A percentile compares a stretch with the other conserved stretches of the same genome.
Evolutionary conservation across 2,329 filamentous ascomycete genomes (phyloP).

Genomic region (Tolypocladium tropicale): DNA sequence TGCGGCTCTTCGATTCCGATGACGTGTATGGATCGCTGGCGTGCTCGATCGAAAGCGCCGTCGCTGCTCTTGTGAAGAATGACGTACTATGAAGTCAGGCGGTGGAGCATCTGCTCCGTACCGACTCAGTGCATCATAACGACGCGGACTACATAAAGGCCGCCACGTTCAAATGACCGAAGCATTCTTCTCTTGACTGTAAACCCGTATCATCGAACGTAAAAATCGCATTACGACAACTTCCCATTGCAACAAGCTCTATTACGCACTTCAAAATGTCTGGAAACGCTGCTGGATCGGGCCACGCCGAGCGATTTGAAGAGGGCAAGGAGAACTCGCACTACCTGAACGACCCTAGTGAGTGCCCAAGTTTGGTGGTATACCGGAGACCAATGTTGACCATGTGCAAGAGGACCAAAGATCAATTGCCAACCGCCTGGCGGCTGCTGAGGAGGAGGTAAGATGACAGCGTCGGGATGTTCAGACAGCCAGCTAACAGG

Average conservation of each 20-base stretch:
- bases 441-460: conserved; percentile 42
- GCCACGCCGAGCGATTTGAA: conserved; percentile 50
- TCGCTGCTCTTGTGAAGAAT: conserved; percentile 6
- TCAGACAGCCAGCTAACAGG: conserved; percentile 4
- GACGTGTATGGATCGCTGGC: not conserved
- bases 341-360: conserved; percentile 61
- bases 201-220: too few relatives aligned
- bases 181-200: too few relatives aligned
- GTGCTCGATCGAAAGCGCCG: not conserved
- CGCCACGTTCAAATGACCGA: not conserved
- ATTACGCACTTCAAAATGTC: conserved; percentile 24
- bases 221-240: too few relatives aligned
- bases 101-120: conserved; percentile 12
- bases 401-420: conserved; percentile 51
- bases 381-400: not conserved
- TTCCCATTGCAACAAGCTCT: too few relatives aligned
- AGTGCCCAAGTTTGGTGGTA: conserved; percentile 8
- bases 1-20: not conserved
- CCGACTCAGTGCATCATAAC: not conserved
- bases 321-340: conserved; percentile 66
- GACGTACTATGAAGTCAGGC: conserved; percentile 19
- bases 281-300: conserved; percentile 46
- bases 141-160: conserved; percentile 3
- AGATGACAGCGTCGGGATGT: conserved; percentile 4
- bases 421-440: conserved; percentile 61